Base-by-base conservation (phyloP, 2,329 filamentous ascomycete genomes). In the Harringtonia aguacate region DNA sequence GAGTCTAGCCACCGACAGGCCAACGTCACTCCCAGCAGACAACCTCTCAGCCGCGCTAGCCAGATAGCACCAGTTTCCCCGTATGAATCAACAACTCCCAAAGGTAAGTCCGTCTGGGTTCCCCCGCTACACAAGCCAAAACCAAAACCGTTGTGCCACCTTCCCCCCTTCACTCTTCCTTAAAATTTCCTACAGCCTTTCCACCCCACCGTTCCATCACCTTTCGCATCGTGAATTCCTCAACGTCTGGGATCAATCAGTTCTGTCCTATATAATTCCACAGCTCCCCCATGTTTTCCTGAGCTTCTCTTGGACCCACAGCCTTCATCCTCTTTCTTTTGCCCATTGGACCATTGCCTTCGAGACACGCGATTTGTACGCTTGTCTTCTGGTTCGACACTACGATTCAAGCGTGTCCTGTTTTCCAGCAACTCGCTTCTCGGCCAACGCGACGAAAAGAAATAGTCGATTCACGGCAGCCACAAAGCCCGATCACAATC, bases 51-150 rank as follows among this genome's bases (percentile, higher is more conserved):
- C 41, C 41, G 38, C 39, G 44, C 47, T 45, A 47, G 27, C 39
- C 27, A 40, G 44, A 44, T 44, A 37, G 41, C 38, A 42, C 41
- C 7, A 40, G 36, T 17, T 27, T 36, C 44, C 36, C 38, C 64
- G 58, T 56, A 69, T 69, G 66, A 68, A 66, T 65, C 61, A 63
- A 60, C 64, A 61, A 61, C 61, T 67, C 45, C 56, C 61, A 50
- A 68, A 68, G 65, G 65, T 67, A 66, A 46, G 47, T 46, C 53
- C 39, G 46, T 49, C 48, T 44, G 46, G 47, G 40, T n/a, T 38
- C n/a, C 41, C 36, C 48, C 46, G 44, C 47, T 46, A 46, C 47
- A 46, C 44, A 44, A 39, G n/a, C 46, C 36, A 22, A 41, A 28
- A 22, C 28, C 36, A 34, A 34, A 46, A 36, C 36, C 38, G 24